Base-by-base conservation (phyloP, 2,329 filamentous ascomycete genomes). In the Hymenoscyphus fraxineus region DNA sequence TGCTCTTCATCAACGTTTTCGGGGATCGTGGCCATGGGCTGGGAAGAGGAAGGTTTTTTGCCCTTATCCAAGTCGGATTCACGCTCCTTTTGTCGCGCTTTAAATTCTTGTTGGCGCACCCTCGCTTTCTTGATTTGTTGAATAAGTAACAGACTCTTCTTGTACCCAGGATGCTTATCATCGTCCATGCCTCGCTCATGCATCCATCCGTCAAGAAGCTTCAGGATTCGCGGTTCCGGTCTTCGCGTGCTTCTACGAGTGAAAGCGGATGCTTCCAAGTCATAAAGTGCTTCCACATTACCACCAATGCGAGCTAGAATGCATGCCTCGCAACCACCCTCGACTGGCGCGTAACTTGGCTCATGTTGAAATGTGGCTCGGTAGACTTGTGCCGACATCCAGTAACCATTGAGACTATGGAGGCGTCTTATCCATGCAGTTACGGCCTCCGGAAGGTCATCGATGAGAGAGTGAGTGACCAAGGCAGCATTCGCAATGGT, bases 271-370 rank as follows among this genome's bases (percentile, higher is more conserved):
- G 81, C 78, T 35, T 79, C 73, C 39, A 87, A 69, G 68, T 83
- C 82, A 6, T 75, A 71, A 2, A 87, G 72, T 1, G 79, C 68
- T 16, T 76, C 71, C 4, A 70, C 72, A 39, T 77, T 76, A 0
- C 79, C 80, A 1, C 83, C 83, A 0, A 87, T 70, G 2, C 77
- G 76, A 1, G 81, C 77, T 13, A 86, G 72, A 35, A 83, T 80
- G 66, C 84, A 87, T 1, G 82, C 83, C 69, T 84, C 80, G 66
- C 84, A 87, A 15, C 76, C 74, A 6, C 72, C 76, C 38, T 66
- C 63, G 3, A 81, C 73, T 12, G 66, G 59, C 6, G 66, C 69
- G 41, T 76, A 70, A 58, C 67, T 68, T 35, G 61, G 60, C 0
- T 77, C 70, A n/a, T 77, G 73, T 5, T 73, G 73, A 66, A 78